Evolutionary conservation across 1,284 basidiomycete species (phyloP).

Genomic region (Moesziomyces globuligerus): DNA sequence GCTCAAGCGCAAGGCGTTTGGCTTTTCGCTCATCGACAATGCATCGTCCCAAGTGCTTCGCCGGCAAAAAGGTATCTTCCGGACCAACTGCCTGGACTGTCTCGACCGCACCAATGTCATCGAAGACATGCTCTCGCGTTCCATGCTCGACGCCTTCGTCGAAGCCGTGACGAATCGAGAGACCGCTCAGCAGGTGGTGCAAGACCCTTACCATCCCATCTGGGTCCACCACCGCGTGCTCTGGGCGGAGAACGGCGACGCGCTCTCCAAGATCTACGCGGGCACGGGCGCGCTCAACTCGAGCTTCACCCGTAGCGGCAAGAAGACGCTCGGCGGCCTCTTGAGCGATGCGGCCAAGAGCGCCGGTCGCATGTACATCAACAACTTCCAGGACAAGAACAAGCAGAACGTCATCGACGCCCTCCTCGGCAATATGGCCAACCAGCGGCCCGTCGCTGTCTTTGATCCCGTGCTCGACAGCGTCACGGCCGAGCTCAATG

Average conservation of each 20-base stretch:
- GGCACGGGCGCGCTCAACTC: constrained; percentile 97
- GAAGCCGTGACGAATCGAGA: constrained; percentile 35
- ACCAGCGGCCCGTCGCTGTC: constrained; percentile 86
- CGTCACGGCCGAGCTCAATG: constrained; percentile 72
- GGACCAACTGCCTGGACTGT: constrained; percentile 95
- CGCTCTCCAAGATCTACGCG: constrained; percentile 81
- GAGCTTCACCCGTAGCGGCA: constrained; percentile 91
- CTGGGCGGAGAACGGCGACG: constrained; percentile 76
- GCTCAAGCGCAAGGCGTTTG: constrained; percentile 79
- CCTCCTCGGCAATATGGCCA: constrained; percentile 90
- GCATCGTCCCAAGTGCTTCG: constrained; percentile 68
- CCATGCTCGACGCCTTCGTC: constrained; percentile 53
- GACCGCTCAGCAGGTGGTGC: constrained; percentile 30
- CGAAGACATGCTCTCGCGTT: constrained; percentile 74
- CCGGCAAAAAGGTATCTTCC: constrained; percentile 84
- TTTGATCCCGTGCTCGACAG: constrained; percentile 94
- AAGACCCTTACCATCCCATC: constrained; percentile 69
- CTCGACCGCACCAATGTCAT: constrained; percentile 98
- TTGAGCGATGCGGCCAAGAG: constrained; percentile 97
- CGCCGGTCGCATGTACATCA: constrained; percentile 81
- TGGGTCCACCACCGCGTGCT: constrained; percentile 90
- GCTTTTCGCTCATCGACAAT: constrained; percentile 76
- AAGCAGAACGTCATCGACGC: constrained; percentile 96
- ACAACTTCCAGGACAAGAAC: constrained; percentile 94
- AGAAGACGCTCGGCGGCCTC: constrained; percentile 74